Conservation (phyloP, 768 basidiomycete genomes). For the Russula earlei region DNA sequence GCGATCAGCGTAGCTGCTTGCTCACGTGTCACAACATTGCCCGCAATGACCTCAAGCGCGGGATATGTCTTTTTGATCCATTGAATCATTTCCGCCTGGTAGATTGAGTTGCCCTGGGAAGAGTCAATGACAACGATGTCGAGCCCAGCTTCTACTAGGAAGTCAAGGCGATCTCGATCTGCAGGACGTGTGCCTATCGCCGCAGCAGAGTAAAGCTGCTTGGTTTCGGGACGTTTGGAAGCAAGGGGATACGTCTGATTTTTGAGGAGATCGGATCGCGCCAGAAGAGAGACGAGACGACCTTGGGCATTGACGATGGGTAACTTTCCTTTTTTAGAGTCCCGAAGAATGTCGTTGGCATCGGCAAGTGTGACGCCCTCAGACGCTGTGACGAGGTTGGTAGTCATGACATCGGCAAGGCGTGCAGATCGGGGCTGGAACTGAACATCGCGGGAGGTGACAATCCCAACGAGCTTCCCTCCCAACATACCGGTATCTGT, state of each 20-base stretch:
- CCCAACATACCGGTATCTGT: slow-evolving; percentile 80
- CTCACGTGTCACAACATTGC: slow-evolving; percentile 96
- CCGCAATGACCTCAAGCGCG: slow-evolving; percentile 85
- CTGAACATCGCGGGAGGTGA: slow-evolving; percentile 93
- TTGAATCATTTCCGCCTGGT: slow-evolving; percentile 86
- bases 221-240: slow-evolving; percentile 80
- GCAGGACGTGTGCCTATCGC: slow-evolving; percentile 88
- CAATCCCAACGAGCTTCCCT: slow-evolving; percentile 91
- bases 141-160: slow-evolving; percentile 89
- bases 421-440: slow-evolving; percentile 62
- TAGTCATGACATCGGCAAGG: slow-evolving; percentile 87
- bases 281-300: slow-evolving; percentile 72
- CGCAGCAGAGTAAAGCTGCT: slow-evolving; percentile 95
- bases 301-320: slow-evolving; percentile 68
- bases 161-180: slow-evolving; percentile 73
- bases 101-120: slow-evolving; percentile 92
- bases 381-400: slow-evolving; percentile 71
- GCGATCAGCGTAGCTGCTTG: slow-evolving; percentile 91
- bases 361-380: slow-evolving; percentile 84
- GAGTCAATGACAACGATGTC: slow-evolving; percentile 95
- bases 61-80: slow-evolving; percentile 89
- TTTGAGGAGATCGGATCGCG: slow-evolving; percentile 94
- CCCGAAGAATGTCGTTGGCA: slow-evolving; percentile 90
- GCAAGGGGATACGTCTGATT: slow-evolving; percentile 95
- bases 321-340: slow-evolving; percentile 96